Evolutionary conservation across 2,329 filamentous ascomycete species (phyloP).

Genomic region (Fusarium sp.): DNA sequence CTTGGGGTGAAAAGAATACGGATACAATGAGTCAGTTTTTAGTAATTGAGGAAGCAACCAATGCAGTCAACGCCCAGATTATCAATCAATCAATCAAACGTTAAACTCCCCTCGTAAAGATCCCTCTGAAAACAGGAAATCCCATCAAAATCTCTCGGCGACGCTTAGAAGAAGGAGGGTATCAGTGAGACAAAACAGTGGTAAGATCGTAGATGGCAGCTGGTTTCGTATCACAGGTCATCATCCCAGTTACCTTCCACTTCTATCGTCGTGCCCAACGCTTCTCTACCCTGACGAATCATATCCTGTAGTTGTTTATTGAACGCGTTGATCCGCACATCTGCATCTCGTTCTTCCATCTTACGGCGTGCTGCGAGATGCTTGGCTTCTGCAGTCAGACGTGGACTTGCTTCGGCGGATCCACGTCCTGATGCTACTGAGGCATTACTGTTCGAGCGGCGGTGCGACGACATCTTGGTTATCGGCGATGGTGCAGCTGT

Average conservation of each 20-base stretch:
- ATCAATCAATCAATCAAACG: neutral
- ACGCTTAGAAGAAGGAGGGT: constrained; percentile 27
- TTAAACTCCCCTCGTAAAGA: constrained; percentile 25
- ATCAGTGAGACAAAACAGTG: constrained; percentile 30
- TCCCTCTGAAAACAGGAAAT: neutral
- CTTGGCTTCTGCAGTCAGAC: constrained; percentile 74
- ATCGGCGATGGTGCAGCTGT: constrained; percentile 36
- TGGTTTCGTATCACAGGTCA: constrained; percentile 37
- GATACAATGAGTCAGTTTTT: constrained; percentile 16
- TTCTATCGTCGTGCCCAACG: constrained; percentile 79
- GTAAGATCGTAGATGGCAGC: constrained; percentile 11
- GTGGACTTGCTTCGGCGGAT: constrained; percentile 55
- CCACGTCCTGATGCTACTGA: constrained; percentile 55
- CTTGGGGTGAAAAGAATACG: constrained; percentile 9
- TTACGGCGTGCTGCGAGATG: constrained; percentile 77
- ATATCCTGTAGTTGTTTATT: constrained; percentile 84
- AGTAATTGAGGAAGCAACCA: constrained; percentile 11
- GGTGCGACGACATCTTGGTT: constrained; percentile 45
- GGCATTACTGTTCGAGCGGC: constrained; percentile 58
- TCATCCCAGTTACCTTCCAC: constrained; percentile 62
- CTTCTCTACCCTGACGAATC: constrained; percentile 89
- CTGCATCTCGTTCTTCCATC: constrained; percentile 80
- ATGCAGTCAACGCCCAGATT: constrained; percentile 23
- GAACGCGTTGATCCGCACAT: constrained; percentile 81
- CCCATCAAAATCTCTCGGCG: constrained; percentile 5